A percentile compares a stretch with the other conserved stretches of the same genome.
phyloP scores from a whole-genome alignment of 768 basidiomycete species.

The Mycena crocata region DNA sequence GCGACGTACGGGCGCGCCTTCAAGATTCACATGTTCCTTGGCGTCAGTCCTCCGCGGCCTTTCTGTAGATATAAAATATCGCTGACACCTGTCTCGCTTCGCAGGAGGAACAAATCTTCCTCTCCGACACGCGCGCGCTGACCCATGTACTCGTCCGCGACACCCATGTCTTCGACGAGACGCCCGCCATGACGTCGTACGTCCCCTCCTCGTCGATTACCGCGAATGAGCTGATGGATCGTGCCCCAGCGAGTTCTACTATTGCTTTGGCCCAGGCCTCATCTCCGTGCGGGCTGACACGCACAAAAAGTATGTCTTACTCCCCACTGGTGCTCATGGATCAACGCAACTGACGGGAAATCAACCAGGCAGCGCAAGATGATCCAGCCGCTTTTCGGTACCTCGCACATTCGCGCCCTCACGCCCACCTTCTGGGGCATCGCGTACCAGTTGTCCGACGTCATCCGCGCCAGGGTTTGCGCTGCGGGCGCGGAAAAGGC shows the following conservation, averaged over 20 bases:
- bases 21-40: constrained; percentile 12
- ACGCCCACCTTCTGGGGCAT: constrained; percentile 12
- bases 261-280: constrained; percentile 17
- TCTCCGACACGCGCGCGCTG: constrained; percentile 18
- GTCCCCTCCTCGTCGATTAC: constrained; percentile 5
- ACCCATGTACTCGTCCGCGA: constrained; percentile 12
- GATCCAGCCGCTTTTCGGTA: constrained; percentile 18
- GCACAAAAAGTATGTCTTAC: constrained; percentile 17
- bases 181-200: constrained; percentile 17
- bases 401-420: constrained; percentile 13
- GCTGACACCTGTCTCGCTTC: background rate
- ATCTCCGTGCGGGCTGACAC: constrained; percentile 10
- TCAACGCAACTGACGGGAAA: constrained; percentile 7
- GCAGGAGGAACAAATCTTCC: constrained; percentile 15
- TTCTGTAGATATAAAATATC: background rate
- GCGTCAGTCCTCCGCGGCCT: background rate
- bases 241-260: constrained; percentile 12
- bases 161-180: constrained; percentile 17
- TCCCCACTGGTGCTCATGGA: background rate
- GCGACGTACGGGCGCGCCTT: constrained; percentile 9
- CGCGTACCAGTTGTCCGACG: background rate
- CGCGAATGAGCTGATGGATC: background rate
- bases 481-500: constrained; percentile 1
- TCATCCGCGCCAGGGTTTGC: constrained; percentile 4
- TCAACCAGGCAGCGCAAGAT: constrained; percentile 17